Evolutionary conservation across 2,329 filamentous ascomycete species (phyloP).

Genomic region (Hypomyces perniciosus): DNA sequence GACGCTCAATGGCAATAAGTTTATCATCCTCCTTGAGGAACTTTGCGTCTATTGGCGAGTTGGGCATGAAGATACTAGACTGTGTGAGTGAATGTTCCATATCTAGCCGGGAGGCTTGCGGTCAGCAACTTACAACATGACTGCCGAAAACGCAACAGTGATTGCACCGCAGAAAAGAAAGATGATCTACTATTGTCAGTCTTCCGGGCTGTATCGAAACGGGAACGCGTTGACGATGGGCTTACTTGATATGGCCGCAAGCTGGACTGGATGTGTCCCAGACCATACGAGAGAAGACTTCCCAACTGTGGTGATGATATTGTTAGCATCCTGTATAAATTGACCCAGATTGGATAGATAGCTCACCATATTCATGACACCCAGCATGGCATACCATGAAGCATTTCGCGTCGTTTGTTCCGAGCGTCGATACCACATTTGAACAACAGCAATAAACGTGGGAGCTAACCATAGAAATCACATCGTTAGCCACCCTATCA

Average conservation of each 20-base stretch:
- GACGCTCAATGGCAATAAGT: constrained; percentile 50
- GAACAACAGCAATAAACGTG: constrained; percentile 26
- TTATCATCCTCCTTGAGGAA: constrained; percentile 53
- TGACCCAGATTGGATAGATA: background rate
- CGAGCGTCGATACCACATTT: constrained; percentile 31
- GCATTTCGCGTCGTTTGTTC: constrained; percentile 29
- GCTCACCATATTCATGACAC: constrained; percentile 26
- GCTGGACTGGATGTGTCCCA: constrained; percentile 25
- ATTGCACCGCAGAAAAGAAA: constrained; percentile 30
- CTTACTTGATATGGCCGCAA: constrained; percentile 35
- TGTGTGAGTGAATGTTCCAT: constrained; percentile 22
- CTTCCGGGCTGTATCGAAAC: too few relatives aligned
- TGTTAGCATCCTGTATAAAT: background rate
- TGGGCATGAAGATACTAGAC: constrained; percentile 48
- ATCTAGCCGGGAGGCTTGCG: background rate
- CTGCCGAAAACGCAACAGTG: constrained; percentile 39
- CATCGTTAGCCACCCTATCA: background rate
- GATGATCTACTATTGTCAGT: constrained; percentile 19
- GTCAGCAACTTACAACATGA: constrained; percentile 37
- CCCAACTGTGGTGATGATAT: constrained; percentile 16
- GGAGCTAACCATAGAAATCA: constrained; percentile 16
- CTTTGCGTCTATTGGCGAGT: constrained; percentile 54
- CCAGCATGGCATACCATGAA: constrained; percentile 28
- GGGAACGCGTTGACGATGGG: background rate
- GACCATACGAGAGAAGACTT: constrained; percentile 26